Conservation (phyloP, 768 basidiomycete genomes). For the Lactarius vividus region DNA sequence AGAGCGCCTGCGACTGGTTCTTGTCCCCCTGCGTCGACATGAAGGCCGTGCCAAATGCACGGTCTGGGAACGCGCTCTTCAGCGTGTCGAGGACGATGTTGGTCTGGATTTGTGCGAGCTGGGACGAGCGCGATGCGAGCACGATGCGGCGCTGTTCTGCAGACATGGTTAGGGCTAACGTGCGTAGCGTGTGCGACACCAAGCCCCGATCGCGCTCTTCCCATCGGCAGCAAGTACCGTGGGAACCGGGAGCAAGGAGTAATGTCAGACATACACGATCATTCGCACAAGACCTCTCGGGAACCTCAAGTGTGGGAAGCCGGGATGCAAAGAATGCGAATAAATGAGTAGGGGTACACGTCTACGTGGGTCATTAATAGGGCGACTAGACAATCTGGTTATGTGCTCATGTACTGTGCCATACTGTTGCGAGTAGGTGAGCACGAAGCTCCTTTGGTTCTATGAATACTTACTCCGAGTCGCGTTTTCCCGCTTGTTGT, state of each 20-base stretch:
- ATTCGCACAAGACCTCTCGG: background rate
- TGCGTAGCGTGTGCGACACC: too few species aligned
- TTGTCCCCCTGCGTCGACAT: slow-evolving; percentile 82
- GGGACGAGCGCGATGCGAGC: slow-evolving; percentile 82
- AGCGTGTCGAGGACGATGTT: slow-evolving; percentile 71
- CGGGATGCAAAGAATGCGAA: background rate
- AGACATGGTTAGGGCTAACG: slow-evolving; percentile 1
- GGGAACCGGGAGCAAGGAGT: background rate
- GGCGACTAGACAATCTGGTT: slow-evolving; percentile 17
- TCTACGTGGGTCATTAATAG: slow-evolving; percentile 14
- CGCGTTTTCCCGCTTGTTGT: slow-evolving; percentile 34
- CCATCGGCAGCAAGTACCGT: background rate
- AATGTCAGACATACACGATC: slow-evolving; percentile 16
- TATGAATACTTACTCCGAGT: slow-evolving; percentile 46
- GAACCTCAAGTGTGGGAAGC: background rate
- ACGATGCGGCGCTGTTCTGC: slow-evolving; percentile 49
- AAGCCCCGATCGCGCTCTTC: too few species aligned
- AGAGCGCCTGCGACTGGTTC: slow-evolving; percentile 83
- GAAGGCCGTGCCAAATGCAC: slow-evolving; percentile 50
- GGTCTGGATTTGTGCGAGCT: slow-evolving; percentile 89
- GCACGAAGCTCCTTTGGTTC: slow-evolving; percentile 13
- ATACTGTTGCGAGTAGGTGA: slow-evolving; percentile 45
- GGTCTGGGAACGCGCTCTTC: slow-evolving; percentile 50
- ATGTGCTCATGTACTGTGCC: slow-evolving; percentile 82
- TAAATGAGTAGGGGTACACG: slow-evolving; percentile 12